Conservation (phyloP, 768 basidiomycete genomes). For the Suillus tomentosus region DNA sequence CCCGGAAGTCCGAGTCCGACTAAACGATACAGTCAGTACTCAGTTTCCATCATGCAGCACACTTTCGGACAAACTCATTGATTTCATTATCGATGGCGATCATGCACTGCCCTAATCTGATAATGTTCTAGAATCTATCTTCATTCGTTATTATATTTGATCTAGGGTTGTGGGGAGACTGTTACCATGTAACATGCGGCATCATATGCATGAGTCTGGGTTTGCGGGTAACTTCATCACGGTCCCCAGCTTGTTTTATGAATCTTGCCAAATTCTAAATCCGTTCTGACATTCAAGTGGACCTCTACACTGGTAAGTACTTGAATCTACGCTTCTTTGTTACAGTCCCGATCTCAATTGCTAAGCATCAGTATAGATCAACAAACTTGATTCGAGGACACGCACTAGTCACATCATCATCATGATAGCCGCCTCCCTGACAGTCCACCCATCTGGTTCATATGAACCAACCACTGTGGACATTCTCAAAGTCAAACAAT, state of each 20-base stretch:
- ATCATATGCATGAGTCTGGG: not conserved
- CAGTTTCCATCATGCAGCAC: not conserved
- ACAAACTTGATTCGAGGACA: not conserved
- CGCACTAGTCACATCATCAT: not conserved
- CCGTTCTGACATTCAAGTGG: not conserved
- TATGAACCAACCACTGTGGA: slow-evolving; percentile 8
- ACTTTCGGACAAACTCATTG: not conserved
- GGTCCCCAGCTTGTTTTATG: not conserved
- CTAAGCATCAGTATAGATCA: not conserved
- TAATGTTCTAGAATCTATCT: not conserved
- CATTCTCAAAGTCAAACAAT: slow-evolving; percentile 10
- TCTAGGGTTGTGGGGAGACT: not conserved
- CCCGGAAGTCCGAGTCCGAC: not conserved
- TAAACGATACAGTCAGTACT: not conserved
- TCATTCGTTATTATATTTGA: not conserved
- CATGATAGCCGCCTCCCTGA: not conserved
- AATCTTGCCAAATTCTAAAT: not conserved
- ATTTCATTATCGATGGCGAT: not conserved
- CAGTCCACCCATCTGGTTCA: not conserved
- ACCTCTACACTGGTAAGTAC: not conserved
- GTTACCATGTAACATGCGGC: not conserved
- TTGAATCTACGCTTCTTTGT: not conserved
- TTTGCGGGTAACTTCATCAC: not conserved
- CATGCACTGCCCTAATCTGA: not conserved
- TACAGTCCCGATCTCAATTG: not conserved